Conservation (phyloP, 2,329 filamentous ascomycete genomes). For the Stemphylium lycopersici region DNA sequence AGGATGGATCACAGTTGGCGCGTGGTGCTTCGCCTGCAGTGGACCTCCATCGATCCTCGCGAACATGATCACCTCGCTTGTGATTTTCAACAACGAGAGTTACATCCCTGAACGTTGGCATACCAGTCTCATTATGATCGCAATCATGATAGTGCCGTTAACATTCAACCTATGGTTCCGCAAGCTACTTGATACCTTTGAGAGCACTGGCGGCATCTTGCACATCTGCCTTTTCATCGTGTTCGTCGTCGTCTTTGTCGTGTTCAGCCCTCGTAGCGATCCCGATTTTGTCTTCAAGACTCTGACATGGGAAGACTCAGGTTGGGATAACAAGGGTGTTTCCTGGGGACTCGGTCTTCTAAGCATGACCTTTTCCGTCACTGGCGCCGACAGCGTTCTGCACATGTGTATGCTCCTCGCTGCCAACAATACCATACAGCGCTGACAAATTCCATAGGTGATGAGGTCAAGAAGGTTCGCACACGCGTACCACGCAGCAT, state of each 20-base stretch:
- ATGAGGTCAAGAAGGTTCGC: constrained; percentile 51
- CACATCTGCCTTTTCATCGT: constrained; percentile 58
- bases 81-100: constrained; percentile 46
- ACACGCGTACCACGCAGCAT: constrained; percentile 50
- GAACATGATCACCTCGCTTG: constrained; percentile 34
- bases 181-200: constrained; percentile 53
- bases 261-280: constrained; percentile 48
- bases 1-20: constrained; percentile 51
- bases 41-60: constrained; percentile 35
- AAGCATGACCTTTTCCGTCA: constrained; percentile 41
- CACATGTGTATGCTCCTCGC: constrained; percentile 42
- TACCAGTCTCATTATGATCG: constrained; percentile 56
- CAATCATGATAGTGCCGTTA: constrained; percentile 47
- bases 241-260: constrained; percentile 54
- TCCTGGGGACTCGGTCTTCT: constrained; percentile 50
- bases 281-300: constrained; percentile 53
- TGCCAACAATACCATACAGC: background rate
- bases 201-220: constrained; percentile 54
- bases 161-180: constrained; percentile 55
- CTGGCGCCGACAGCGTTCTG: constrained; percentile 56
- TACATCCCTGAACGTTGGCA: constrained; percentile 55
- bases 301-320: constrained; percentile 51
- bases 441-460: constrained; percentile 17
- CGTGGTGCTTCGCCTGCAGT: constrained; percentile 44
- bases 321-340: constrained; percentile 52